Percentiles rank a stretch among this genome's conserved stretches.
Conservation (phyloP, 139 green algal species). For the Auxenochlorella protothecoides region DNA sequence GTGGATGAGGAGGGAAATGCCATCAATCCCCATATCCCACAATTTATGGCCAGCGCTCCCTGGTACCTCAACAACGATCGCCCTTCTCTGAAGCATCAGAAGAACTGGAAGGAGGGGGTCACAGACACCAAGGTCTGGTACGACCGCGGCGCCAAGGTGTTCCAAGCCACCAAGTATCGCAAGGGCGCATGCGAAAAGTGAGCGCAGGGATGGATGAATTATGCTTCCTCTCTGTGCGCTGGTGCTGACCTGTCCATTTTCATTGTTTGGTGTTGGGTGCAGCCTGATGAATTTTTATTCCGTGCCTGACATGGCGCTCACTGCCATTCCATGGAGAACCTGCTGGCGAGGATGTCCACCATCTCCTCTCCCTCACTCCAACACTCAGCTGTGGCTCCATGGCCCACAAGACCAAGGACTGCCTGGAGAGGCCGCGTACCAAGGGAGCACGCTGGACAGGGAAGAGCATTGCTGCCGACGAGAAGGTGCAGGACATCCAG, state of each 20-base stretch:
- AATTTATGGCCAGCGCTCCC: constrained; percentile 95
- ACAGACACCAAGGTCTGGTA: constrained; percentile 70
- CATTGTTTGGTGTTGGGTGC: not conserved
- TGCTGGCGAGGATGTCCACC: not conserved
- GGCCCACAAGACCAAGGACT: constrained; percentile 92
- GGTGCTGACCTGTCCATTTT: not conserved
- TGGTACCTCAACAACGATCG: constrained; percentile 91
- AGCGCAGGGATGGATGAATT: constrained; percentile 1
- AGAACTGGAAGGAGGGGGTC: constrained; percentile 78
- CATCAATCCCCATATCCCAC: constrained; percentile 99
- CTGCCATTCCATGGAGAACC: too few relatives aligned
- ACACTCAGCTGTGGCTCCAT: constrained; percentile 85
- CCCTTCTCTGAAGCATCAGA: constrained; percentile 95
- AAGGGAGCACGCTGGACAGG: constrained; percentile 79
- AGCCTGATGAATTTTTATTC: not conserved
- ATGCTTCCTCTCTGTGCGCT: too few relatives aligned
- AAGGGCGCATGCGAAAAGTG: constrained; percentile 97
- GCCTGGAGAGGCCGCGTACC: constrained; percentile 83
- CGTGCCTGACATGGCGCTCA: not conserved
- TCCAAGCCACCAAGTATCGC: constrained; percentile 88
- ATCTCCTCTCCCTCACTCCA: not conserved
- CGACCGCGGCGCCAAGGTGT: constrained; percentile 81
- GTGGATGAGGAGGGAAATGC: constrained; percentile 96
- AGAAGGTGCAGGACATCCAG: constrained; percentile 82
- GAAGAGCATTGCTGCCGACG: constrained; percentile 90